Conservation (phyloP, 2,329 filamentous ascomycete species). For the Rachicladosporium sp. region DNA sequence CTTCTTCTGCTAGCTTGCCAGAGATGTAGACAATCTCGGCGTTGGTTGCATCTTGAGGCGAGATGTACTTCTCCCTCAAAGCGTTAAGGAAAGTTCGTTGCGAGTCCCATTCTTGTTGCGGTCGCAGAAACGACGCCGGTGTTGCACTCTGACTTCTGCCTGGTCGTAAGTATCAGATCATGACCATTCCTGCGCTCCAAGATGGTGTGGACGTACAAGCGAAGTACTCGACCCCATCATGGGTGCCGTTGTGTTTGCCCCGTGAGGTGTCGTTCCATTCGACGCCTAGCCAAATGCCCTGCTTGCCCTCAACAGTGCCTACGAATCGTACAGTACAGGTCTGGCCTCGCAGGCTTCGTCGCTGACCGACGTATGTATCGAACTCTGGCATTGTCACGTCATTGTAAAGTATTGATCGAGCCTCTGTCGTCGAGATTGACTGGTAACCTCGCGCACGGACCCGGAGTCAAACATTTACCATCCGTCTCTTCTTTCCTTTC, state of each 20-base stretch:
- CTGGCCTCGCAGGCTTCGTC: conserved; percentile 65
- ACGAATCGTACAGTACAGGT: conserved; percentile 77
- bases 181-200: conserved; percentile 2
- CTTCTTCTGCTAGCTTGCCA: conserved; percentile 77
- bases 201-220: conserved; percentile 47
- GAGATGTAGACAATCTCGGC: conserved; percentile 55
- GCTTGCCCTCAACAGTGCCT: conserved; percentile 63
- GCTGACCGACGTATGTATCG: conserved; percentile 42
- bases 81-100: conserved; percentile 67
- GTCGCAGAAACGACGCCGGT: conserved; percentile 77
- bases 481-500: too few species aligned
- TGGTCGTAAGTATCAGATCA: conserved; percentile 22
- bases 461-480: too few species aligned
- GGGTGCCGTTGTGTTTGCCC: conserved; percentile 82
- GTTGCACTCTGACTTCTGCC: conserved; percentile 53
- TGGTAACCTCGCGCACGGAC: too few species aligned
- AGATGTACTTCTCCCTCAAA: conserved; percentile 71
- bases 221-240: conserved; percentile 72
- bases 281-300: conserved; percentile 77
- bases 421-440: too few species aligned
- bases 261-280: conserved; percentile 86
- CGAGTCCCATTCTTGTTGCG: conserved; percentile 55
- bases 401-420: too few species aligned
- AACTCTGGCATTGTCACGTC: neutral
- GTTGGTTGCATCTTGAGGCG: conserved; percentile 28